These are phyloP conservation scores for Pseudocercospora musae DNA, from an alignment of 2,329 filamentous ascomycete species.

Conservation along the genomic window DNA sequence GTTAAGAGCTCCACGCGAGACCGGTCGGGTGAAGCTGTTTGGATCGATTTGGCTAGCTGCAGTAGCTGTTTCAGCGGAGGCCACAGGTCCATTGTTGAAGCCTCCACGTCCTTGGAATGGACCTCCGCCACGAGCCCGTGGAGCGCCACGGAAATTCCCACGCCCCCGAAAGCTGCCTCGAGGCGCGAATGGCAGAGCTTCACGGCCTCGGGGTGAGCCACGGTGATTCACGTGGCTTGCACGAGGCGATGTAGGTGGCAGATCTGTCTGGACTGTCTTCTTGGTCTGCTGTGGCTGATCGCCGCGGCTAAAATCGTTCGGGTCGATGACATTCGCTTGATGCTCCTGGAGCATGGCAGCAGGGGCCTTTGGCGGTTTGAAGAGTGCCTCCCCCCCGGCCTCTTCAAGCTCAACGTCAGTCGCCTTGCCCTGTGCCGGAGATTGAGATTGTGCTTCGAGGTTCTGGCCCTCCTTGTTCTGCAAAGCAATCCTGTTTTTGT, in stretches of 20 bases:
- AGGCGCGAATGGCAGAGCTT: conserved; percentile 20
- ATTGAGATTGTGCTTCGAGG: background rate
- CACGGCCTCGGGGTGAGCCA: conserved; percentile 19
- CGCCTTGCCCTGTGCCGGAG: background rate
- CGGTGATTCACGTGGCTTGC: background rate
- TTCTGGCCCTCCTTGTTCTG: conserved; percentile 29
- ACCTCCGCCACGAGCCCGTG: conserved; percentile 22
- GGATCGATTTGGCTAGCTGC: conserved; percentile 36
- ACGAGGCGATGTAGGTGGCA: conserved; percentile 20
- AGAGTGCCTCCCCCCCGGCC: conserved; percentile 22
- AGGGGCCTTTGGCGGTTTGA: conserved; percentile 33
- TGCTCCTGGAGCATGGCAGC: conserved; percentile 32
- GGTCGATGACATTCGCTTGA: conserved; percentile 42
- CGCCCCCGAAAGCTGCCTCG: conserved; percentile 26
- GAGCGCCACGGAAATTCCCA: conserved; percentile 27
- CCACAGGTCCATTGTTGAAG: conserved; percentile 4
- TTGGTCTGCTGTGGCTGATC: conserved; percentile 21
- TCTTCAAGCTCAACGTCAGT: conserved; percentile 10
- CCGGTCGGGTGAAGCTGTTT: conserved; percentile 36
- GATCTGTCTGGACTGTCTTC: conserved; percentile 8
- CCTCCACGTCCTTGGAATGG: conserved; percentile 23
- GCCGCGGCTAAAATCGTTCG: conserved; percentile 47
- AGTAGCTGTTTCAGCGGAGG: conserved; percentile 2
- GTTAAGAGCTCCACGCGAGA: conserved; percentile 25
- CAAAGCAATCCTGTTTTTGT: conserved; percentile 36